Conservation (phyloP, 805 yeast species). For the Candida ulmi region DNA sequence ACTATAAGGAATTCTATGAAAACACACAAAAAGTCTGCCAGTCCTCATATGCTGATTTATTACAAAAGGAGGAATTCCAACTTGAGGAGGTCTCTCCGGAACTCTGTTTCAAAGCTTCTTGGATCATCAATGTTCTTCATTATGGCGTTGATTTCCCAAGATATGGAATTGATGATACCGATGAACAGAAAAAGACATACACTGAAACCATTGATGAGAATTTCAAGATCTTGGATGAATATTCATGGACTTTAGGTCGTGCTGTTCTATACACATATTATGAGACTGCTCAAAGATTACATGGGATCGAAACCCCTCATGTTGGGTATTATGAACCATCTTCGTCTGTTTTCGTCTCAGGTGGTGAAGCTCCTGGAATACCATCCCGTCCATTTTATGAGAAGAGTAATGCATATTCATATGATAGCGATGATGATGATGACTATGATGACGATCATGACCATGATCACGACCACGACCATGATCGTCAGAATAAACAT, state of each 20-base stretch:
- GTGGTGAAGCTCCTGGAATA: slow-evolving; percentile 45
- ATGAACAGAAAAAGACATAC: slow-evolving; percentile 11
- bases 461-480: slow-evolving; percentile 20
- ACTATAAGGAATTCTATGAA: slow-evolving; percentile 32
- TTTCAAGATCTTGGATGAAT: slow-evolving; percentile 39
- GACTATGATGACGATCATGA: slow-evolving; percentile 17
- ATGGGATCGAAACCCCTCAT: slow-evolving; percentile 10
- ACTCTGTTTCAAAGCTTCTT: slow-evolving; percentile 56
- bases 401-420: not conserved
- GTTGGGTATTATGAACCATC: slow-evolving; percentile 46
- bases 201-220: slow-evolving; percentile 21
- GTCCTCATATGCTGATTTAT: slow-evolving; percentile 10
- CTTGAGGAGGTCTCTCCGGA: slow-evolving; percentile 37
- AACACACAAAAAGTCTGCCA: slow-evolving; percentile 44
- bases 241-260: slow-evolving; percentile 54
- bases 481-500: no score
- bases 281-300: slow-evolving; percentile 32
- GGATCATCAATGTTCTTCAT: slow-evolving; percentile 43
- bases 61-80: slow-evolving; percentile 5
- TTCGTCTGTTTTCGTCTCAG: slow-evolving; percentile 41
- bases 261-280: slow-evolving; percentile 58
- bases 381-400: slow-evolving; percentile 38
- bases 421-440: slow-evolving; percentile 2
- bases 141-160: slow-evolving; percentile 34
- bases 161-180: slow-evolving; percentile 36